Base-by-base conservation (phyloP, 1,139 yeast genomes). In the Blastobotrys illinoisensis region DNA sequence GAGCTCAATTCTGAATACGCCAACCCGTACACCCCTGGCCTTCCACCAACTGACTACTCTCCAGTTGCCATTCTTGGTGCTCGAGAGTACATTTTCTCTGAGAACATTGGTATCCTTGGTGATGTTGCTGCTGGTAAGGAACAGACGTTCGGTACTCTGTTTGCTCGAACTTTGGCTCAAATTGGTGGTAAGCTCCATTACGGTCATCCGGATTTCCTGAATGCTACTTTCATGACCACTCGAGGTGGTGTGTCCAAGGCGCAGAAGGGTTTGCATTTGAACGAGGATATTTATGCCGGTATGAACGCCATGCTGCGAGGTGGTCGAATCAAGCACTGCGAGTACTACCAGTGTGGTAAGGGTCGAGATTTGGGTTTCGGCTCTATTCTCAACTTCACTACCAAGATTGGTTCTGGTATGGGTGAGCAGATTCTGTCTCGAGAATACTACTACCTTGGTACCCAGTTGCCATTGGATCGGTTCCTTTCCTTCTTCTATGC, bases 351-450 rank as follows among this genome's bases (percentile, higher is more conserved):
- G 77, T 93, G 99, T 83, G 99, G 99, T 86, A 93, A 93, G 77
- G 99, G 99, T 77, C 90, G 99, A 85, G 99, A 93, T 85, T 83
- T 93, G 78, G 99, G 99, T 77, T 93, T 93, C 74, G 97, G 97
- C 61, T 91, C 99, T 46, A 90, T 93, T 81, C 83, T 93, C 79
- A 93, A 93, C 77, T 93, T 93, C 84, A 93, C 98, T 43, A 93
- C 99, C 58, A 93, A 93, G 81, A 93, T 93, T 84, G 99, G 99
- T 80, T 96, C 98, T 68, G 99, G 99, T 87, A 93, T 93, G 99
- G 99, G 99, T 77, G 99, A 93, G 76, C 99, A 93, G 76, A 91
- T 93, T 95, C 79, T 93, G 70, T 90, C 97, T 56, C 88, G 99
- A 79, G 99, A 93, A 75, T 93, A 93, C 78, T 93, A 91, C 76